These are phyloP conservation scores for Radiomyces spectabilis DNA, from an alignment of 192 early-diverging fungal genomes.

Conservation along the genomic window DNA sequence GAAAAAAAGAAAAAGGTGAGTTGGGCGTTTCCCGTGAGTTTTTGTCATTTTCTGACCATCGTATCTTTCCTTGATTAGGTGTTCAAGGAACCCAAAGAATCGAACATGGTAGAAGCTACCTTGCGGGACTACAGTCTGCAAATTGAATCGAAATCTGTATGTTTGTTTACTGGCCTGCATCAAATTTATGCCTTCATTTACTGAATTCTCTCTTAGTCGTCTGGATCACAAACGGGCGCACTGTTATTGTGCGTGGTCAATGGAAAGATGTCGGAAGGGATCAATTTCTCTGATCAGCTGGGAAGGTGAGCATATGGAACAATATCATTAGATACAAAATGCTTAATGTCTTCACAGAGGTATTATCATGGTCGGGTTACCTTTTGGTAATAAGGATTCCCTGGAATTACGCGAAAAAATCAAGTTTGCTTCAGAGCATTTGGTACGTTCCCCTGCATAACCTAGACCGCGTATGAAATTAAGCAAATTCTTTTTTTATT, in stretches of 20 bases:
- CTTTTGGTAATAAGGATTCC: conserved; percentile 74
- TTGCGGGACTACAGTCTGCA: conserved; percentile 52
- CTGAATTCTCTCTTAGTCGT: too few relatives aligned
- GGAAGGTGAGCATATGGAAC: conserved; percentile 36
- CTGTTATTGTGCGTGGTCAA: conserved; percentile 86
- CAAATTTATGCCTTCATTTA: too few relatives aligned
- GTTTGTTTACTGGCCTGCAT: too few relatives aligned
- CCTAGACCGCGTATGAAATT: too few relatives aligned
- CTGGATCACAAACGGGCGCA: conserved; percentile 37
- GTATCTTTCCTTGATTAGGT: conserved; percentile 33
- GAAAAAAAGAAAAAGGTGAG: conserved; percentile 50
- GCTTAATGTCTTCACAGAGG: conserved; percentile 37
- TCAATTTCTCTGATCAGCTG: conserved; percentile 84
- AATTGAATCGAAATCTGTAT: conserved; percentile 28
- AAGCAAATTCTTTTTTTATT: too few relatives aligned
- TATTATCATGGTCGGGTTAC: conserved; percentile 85
- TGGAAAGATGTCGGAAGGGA: conserved; percentile 90
- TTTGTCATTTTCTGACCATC: conserved; percentile 6
- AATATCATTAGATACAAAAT: neutral
- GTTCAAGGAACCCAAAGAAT: conserved; percentile 61
- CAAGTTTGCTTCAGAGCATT: conserved; percentile 38
- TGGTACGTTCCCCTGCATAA: conserved; percentile 10
- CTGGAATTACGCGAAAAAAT: conserved; percentile 72
- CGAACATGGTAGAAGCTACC: conserved; percentile 43
- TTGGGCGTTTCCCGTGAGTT: neutral